Conservation (phyloP, 2,329 filamentous ascomycete species). For the Chaetomium sp. region DNA sequence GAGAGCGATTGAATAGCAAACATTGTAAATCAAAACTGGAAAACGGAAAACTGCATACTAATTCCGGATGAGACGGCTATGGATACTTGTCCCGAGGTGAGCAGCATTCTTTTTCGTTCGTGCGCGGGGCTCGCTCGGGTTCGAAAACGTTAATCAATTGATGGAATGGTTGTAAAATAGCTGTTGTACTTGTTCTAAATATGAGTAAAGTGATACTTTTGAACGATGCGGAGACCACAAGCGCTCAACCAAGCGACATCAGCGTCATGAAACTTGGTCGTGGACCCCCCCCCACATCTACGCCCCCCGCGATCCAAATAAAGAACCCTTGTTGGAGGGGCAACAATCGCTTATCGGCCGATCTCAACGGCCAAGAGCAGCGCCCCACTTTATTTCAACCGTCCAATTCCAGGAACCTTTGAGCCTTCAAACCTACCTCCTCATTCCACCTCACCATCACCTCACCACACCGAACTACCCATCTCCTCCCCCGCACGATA, state of each 20-base stretch:
- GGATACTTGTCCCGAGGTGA: constrained; percentile 66
- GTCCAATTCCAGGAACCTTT: background rate
- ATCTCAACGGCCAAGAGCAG: background rate
- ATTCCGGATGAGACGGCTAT: constrained; percentile 57
- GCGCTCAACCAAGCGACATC: background rate
- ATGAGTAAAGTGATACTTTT: background rate
- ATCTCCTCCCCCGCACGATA: background rate
- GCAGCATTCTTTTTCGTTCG: constrained; percentile 38
- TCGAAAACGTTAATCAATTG: no score
- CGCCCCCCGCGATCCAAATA: constrained; percentile 8
- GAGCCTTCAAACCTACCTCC: background rate
- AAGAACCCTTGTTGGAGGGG: constrained; percentile 4
- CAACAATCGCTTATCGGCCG: constrained; percentile 27
- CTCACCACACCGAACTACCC: background rate
- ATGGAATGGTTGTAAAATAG: no score
- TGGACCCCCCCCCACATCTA: background rate
- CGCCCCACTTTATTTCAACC: background rate
- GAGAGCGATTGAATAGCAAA: background rate
- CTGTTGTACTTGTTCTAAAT: no score
- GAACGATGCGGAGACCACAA: no score
- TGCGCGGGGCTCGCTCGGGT: background rate
- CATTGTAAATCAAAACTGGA: background rate
- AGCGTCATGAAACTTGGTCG: background rate
- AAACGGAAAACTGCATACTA: constrained; percentile 40
- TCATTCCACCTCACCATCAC: background rate